These are phyloP conservation scores for Alternaria atra DNA, from an alignment of 2,329 filamentous ascomycete genomes.

Conservation along the genomic window DNA sequence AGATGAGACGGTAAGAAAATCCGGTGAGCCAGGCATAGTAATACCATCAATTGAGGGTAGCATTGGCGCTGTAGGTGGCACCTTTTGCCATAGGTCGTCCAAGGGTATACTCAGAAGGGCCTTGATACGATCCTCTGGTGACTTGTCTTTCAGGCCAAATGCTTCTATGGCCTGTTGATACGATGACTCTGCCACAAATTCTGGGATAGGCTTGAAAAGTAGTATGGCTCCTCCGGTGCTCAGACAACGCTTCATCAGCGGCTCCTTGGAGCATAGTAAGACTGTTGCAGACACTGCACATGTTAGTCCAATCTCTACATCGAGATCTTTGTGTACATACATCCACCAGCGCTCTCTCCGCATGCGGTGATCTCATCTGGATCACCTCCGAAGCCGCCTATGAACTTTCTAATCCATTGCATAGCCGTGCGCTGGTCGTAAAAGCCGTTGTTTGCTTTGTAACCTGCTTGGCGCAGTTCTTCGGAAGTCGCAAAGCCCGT, in stretches of 20 bases:
- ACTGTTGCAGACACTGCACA: slow-evolving; percentile 36
- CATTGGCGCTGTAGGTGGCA: slow-evolving; percentile 48
- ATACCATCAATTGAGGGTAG: slow-evolving; percentile 57
- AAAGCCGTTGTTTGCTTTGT: slow-evolving; percentile 47
- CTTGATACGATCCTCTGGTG: slow-evolving; percentile 54
- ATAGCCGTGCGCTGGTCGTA: slow-evolving; percentile 50
- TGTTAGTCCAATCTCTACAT: slow-evolving; percentile 1
- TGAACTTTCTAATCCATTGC: slow-evolving; percentile 49
- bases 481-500: slow-evolving; percentile 56
- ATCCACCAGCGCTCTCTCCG: slow-evolving; percentile 61
- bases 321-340: slow-evolving; percentile 37
- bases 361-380: slow-evolving; percentile 51
- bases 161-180: slow-evolving; percentile 54
- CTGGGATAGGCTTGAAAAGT: slow-evolving; percentile 53
- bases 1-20: slow-evolving; percentile 35
- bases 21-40: slow-evolving; percentile 47
- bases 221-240: slow-evolving; percentile 54
- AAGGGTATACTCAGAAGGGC: slow-evolving; percentile 53
- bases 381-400: slow-evolving; percentile 52
- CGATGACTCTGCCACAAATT: slow-evolving; percentile 51
- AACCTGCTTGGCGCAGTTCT: slow-evolving; percentile 57
- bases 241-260: slow-evolving; percentile 51
- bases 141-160: slow-evolving; percentile 51
- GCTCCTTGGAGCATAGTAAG: slow-evolving; percentile 42
- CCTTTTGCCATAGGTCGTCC: slow-evolving; percentile 54